Evolutionary conservation across 176 grass and related monocot species (phyloP), one percentile per base, ranked within the genome.

Genomic region (Paspalum notatum): DNA sequence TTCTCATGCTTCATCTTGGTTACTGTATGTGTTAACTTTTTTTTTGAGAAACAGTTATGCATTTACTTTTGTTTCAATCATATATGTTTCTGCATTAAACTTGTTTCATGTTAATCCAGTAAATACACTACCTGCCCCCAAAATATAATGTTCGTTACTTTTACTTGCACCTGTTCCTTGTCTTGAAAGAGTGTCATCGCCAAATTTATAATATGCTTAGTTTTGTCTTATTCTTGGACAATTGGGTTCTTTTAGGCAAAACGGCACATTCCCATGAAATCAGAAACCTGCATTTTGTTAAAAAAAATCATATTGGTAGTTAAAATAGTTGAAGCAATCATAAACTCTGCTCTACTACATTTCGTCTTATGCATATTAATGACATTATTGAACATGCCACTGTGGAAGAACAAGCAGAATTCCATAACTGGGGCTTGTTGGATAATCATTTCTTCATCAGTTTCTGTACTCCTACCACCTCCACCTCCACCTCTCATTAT

Each of bases 1-100:
- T 37, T 78, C 51, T 54, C 25, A 39, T 72, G 55, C 1, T 5
- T 45, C 70, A 12, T 20, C 66, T 85, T 77, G 39, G 12, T 74
- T 20, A 45, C 37, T 80, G 17, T 61, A 71, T 48, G 41, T 48
- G 57, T 75, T 47, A 6, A 55, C 11, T 57, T 54, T 45, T 68
- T 3, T 68, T 68, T 69, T 46, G 21, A 69, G 21, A 22, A 69
- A 69, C 42, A 7, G 21, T n/a, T 60, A 62, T 54, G 57, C 40
- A 82, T 74, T 38, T 20, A 53, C 16, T 54, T 54, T 74, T 43
- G 48, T 7, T 60, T 70, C 16, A 44, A 27, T 58, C 50, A 46
- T 18, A 66, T 71, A 37, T 82, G 24, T 9, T 55, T 75, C 32
- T 32, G 32, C 32, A 32, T 32, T 32, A 3, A 32, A 32, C 32